These are phyloP conservation scores for Alternaria arborescens DNA, from an alignment of 2,329 filamentous ascomycete species.

Conservation along the genomic window DNA sequence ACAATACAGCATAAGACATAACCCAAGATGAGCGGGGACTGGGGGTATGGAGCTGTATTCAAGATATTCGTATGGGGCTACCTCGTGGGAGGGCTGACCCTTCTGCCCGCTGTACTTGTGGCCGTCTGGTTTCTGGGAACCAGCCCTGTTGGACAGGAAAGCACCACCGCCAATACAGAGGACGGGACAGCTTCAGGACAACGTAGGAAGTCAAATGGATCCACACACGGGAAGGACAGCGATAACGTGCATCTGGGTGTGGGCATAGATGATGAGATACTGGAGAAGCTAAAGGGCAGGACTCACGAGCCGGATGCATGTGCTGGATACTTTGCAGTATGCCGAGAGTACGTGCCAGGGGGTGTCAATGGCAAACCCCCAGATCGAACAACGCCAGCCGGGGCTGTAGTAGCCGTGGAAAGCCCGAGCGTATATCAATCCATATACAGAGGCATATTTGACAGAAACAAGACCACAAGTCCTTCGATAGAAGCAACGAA, in stretches of 20 bases:
- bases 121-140: slow-evolving; percentile 34
- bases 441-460: slow-evolving; percentile 97
- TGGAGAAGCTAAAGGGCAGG: slow-evolving; percentile 34
- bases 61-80: slow-evolving; percentile 41
- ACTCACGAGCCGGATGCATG: slow-evolving; percentile 77
- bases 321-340: slow-evolving; percentile 94
- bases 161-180: neutral
- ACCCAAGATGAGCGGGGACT: slow-evolving; percentile 39
- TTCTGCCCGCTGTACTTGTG: slow-evolving; percentile 27
- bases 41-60: slow-evolving; percentile 35
- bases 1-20: slow-evolving; percentile 21
- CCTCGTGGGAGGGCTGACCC: slow-evolving; percentile 34
- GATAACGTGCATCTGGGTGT: slow-evolving; percentile 26
- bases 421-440: slow-evolving; percentile 96
- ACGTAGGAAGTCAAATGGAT: slow-evolving; percentile 24
- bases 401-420: slow-evolving; percentile 77
- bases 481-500: slow-evolving; percentile 64
- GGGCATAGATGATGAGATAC: slow-evolving; percentile 34
- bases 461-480: slow-evolving; percentile 69
- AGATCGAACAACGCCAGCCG: slow-evolving; percentile 82
- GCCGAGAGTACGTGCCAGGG: slow-evolving; percentile 88
- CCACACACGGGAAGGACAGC: slow-evolving; percentile 18
- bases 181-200: slow-evolving; percentile 1
- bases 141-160: slow-evolving; percentile 20
- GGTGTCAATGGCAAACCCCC: slow-evolving; percentile 93